These are phyloP conservation scores for Gamarada debralockiae DNA, from an alignment of 495 filamentous ascomycete genomes.

Conservation along the genomic window DNA sequence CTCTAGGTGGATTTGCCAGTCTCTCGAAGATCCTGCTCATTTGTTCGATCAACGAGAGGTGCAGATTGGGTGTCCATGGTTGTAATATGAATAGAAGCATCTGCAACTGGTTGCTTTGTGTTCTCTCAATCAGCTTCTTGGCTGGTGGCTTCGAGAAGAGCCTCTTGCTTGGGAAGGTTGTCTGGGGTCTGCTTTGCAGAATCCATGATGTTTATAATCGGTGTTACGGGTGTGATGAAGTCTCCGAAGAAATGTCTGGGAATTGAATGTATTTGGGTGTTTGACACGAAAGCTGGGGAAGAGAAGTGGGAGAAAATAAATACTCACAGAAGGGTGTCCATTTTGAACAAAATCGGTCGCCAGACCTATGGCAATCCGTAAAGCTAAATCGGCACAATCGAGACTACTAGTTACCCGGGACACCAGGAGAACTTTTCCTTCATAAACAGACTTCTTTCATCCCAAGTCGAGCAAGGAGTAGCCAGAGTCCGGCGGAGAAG, in stretches of 20 bases:
- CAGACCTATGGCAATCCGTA: constrained; percentile 6
- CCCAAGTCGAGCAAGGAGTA: background rate
- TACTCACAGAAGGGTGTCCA: constrained; percentile 82
- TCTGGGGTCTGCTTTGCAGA: background rate
- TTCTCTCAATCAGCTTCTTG: too few relatives aligned
- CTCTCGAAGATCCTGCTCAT: too few relatives aligned
- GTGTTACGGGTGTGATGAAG: background rate
- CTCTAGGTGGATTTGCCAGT: too few relatives aligned
- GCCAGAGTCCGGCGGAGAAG: background rate
- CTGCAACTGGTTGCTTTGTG: too few relatives aligned
- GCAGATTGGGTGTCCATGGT: too few relatives aligned
- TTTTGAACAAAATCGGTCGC: constrained; percentile 26
- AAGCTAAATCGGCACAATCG: constrained; percentile 3
- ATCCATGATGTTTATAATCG: too few relatives aligned
- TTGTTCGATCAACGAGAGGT: too few relatives aligned
- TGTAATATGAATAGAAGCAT: too few relatives aligned
- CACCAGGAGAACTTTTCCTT: background rate
- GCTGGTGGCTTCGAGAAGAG: too few relatives aligned
- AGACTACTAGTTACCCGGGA: background rate
- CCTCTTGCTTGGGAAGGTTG: background rate
- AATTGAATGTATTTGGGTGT: background rate
- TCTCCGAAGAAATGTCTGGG: background rate
- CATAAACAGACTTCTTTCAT: background rate
- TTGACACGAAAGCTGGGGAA: background rate
- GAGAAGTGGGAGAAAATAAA: background rate